A percentile compares a stretch with the other conserved stretches of the same genome.
Evolutionary conservation across 192 early-diverging fungal genomes (phyloP).

Genomic region (Diversispora eburnea): DNA sequence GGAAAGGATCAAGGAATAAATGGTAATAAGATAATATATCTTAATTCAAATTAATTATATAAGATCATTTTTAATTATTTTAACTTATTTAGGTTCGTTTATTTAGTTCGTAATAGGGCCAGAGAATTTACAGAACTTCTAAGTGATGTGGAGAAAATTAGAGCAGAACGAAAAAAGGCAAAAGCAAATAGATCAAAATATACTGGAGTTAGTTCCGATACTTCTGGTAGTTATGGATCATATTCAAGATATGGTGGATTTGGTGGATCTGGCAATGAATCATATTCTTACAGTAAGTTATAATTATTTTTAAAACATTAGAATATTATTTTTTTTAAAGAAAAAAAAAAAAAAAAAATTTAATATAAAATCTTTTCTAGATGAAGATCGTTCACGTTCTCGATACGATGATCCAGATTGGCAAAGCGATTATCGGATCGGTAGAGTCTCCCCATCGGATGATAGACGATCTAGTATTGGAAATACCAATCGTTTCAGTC

Average conservation of each 20-base stretch:
- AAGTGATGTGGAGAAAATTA: slow-evolving; percentile 71
- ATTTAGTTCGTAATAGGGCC: slow-evolving; percentile 76
- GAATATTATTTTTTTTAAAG: not conserved
- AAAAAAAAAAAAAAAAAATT: too few species aligned
- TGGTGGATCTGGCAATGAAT: slow-evolving; percentile 47
- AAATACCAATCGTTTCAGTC: not conserved
- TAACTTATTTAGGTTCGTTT: not conserved
- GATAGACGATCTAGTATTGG: slow-evolving; percentile 7
- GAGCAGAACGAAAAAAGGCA: slow-evolving; percentile 84
- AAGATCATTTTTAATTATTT: not conserved
- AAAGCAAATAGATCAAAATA: slow-evolving; percentile 89
- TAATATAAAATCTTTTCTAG: slow-evolving; percentile 5
- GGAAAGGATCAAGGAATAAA: slow-evolving; percentile 98
- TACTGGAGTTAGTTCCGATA: slow-evolving; percentile 64
- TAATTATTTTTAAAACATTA: not conserved
- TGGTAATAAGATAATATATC: slow-evolving; percentile 52
- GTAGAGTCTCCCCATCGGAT: not conserved
- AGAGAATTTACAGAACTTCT: slow-evolving; percentile 87
- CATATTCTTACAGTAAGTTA: slow-evolving; percentile 36
- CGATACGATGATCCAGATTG: slow-evolving; percentile 26
- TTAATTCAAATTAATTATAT: not conserved
- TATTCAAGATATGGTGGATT: slow-evolving; percentile 58
- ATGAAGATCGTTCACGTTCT: slow-evolving; percentile 20
- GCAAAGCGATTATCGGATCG: not conserved
- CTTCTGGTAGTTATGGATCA: slow-evolving; percentile 33